A percentile compares a stretch with the other conserved stretches of the same genome.
These are phyloP conservation scores for Emericellopsis cladophorae DNA, from an alignment of 2,329 filamentous ascomycete species.

Conservation along the genomic window DNA sequence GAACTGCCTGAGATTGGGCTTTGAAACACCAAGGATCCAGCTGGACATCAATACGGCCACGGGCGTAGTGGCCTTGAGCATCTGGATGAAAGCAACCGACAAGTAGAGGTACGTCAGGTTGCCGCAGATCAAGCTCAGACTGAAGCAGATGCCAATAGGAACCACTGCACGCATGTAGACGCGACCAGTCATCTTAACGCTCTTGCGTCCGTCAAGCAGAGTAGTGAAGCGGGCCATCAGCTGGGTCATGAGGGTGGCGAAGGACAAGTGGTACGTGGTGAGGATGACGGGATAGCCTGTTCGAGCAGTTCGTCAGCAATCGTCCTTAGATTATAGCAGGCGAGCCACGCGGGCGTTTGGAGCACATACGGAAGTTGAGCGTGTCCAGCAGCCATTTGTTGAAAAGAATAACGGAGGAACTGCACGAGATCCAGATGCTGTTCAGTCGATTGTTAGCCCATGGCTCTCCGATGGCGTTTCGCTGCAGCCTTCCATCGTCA, in stretches of 20 bases:
- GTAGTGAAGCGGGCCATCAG: constrained; percentile 80
- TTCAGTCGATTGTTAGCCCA: constrained; percentile 4
- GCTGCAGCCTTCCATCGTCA: too few relatives aligned
- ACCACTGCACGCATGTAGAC: constrained; percentile 90
- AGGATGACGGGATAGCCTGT: constrained; percentile 65
- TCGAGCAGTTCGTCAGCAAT: background rate
- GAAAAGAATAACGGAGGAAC: constrained; percentile 92
- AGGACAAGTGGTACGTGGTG: constrained; percentile 90
- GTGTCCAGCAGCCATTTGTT: constrained; percentile 97
- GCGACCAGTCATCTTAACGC: constrained; percentile 91
- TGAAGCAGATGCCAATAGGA: constrained; percentile 93
- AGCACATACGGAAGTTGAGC: constrained; percentile 52
- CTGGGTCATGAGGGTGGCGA: constrained; percentile 91
- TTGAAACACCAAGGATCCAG: constrained; percentile 75
- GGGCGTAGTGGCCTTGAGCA: constrained; percentile 97
- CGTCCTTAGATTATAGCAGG: background rate
- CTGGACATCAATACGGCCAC: constrained; percentile 84
- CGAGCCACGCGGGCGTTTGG: background rate
- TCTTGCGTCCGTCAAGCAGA: constrained; percentile 86
- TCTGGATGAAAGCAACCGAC: constrained; percentile 94
- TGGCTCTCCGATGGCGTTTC: background rate
- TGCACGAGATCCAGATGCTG: constrained; percentile 86
- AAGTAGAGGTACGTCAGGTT: constrained; percentile 94
- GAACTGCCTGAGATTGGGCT: constrained; percentile 75
- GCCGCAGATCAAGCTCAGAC: constrained; percentile 87